Percentiles rank a stretch among this genome's conserved stretches.
These are phyloP conservation scores for Haematococcus lacustris DNA, from an alignment of 139 green algal genomes.

Conservation along the genomic window DNA sequence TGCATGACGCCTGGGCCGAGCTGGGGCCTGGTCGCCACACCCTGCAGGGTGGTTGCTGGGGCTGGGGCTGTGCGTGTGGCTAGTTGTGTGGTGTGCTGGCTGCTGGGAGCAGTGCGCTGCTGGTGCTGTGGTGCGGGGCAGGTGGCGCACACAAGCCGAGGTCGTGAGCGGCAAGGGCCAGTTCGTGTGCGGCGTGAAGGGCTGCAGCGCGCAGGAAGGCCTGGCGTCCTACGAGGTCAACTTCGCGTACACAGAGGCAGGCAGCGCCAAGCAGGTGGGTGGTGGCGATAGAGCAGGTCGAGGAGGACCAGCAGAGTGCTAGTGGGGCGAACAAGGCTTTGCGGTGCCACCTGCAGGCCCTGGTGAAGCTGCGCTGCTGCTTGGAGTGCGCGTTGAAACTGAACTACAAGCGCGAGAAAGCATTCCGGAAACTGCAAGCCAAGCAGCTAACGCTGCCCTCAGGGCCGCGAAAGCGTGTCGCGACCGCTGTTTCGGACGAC, in stretches of 20 bases:
- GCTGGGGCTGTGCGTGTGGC: too few species aligned
- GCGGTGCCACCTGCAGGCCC: constrained; percentile 20
- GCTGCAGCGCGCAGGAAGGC: constrained; percentile 47
- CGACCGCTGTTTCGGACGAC: neutral
- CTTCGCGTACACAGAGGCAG: constrained; percentile 82
- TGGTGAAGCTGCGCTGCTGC: constrained; percentile 77
- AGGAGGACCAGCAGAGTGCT: neutral
- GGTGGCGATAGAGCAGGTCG: neutral
- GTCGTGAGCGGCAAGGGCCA: constrained; percentile 81
- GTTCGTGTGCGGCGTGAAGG: constrained; percentile 73
- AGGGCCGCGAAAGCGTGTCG: neutral
- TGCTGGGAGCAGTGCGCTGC: too few species aligned
- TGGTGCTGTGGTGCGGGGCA: constrained; percentile 66
- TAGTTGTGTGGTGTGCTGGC: too few species aligned
- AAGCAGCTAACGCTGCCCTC: neutral
- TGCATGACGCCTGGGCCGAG: neutral
- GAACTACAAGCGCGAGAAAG: constrained; percentile 49
- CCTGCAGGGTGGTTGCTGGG: too few species aligned
- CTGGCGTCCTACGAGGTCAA: constrained; percentile 82
- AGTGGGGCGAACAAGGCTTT: neutral
- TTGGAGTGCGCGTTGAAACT: constrained; percentile 72
- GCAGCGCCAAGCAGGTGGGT: constrained; percentile 65
- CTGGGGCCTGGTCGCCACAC: too few species aligned
- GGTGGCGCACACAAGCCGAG: constrained; percentile 80
- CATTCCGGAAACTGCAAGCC: constrained; percentile 10